Evolutionary conservation across 1,284 basidiomycete genomes (phyloP).

Genomic region (Moesziomyces antarcticus): DNA sequence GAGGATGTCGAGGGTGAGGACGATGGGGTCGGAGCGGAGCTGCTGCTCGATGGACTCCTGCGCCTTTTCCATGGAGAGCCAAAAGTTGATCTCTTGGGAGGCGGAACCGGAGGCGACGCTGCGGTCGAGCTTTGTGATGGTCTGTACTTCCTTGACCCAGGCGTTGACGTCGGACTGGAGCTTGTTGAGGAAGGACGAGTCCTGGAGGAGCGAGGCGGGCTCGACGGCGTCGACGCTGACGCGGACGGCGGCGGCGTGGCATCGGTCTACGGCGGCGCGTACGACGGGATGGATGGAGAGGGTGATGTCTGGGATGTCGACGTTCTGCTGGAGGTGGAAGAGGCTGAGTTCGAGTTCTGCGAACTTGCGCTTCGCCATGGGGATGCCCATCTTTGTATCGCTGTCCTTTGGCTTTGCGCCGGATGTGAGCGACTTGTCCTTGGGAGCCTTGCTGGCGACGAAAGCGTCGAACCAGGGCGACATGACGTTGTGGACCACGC

Average conservation of each 20-base stretch:
- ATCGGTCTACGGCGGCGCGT: constrained; percentile 77
- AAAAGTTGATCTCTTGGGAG: constrained; percentile 98
- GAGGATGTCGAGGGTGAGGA: constrained; percentile 90
- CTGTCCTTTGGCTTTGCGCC: constrained; percentile 58
- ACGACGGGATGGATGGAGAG: constrained; percentile 91
- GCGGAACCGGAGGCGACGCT: constrained; percentile 96
- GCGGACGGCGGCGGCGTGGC: constrained; percentile 72
- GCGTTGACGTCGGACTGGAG: constrained; percentile 93
- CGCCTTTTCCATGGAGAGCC: constrained; percentile 92
- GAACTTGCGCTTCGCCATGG: constrained; percentile 99
- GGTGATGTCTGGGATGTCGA: constrained; percentile 96
- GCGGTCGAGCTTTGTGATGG: constrained; percentile 87
- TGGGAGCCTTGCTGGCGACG: constrained; percentile 72
- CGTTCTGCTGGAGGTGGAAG: constrained; percentile 96
- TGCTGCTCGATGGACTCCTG: constrained; percentile 93
- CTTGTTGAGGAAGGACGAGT: constrained; percentile 91
- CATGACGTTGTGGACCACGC: constrained; percentile 94
- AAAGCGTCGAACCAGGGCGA: constrained; percentile 99
- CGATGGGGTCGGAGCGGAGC: constrained; percentile 88
- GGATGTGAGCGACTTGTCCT: constrained; percentile 40
- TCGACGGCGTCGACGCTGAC: constrained; percentile 83
- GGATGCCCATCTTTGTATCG: constrained; percentile 88
- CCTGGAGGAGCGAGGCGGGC: constrained; percentile 76
- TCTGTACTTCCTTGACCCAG: constrained; percentile 98
- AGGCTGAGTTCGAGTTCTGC: constrained; percentile 97